Base-by-base conservation (phyloP, 192 early-diverging fungal genomes). In the Coemansia asiatica region DNA sequence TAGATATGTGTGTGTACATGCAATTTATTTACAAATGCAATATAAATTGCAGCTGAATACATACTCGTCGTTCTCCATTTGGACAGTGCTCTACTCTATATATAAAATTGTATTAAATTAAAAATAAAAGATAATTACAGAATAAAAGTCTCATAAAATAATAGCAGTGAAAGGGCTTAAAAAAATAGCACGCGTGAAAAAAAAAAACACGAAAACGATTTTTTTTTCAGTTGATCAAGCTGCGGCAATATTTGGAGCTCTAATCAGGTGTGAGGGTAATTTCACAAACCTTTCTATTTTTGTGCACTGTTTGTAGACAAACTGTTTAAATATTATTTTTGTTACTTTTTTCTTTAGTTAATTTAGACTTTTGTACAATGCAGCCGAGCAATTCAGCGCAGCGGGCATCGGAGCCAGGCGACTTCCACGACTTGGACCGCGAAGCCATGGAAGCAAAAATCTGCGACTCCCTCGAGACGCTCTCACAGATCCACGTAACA, bases 381-480 rank as follows among this genome's bases (percentile, higher is more conserved):
- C 40, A 16, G 5, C 40, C 40, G 16, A 18, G 40, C 40, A 44
- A 44, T 44, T 44, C 40, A 16, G 40, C 40, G 40, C 40, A 44
- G 40, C 40, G 40, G 35, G 1, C 33, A 18, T 21, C 25, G 35
- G 10, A 27, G 29, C 26, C 27, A 35, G 48, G 16, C 21, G 63
- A 78, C 38, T 69, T 72, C 12, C 55, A 64, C 38, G 76, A 79
- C 27, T 33, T 55, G 0, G 76, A 64, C 55, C 67, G 71, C 51
- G 53, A 67, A 28, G 64, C 51, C 16, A 70, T 79, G 61, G 76
- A 79, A 36, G 33, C 35, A 21, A 69, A 71, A 61, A 73, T 79
- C 61, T 53, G 68, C 31, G 71, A 67, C 57, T 63, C 76, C 23
- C 76, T 79, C 12, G 71, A 74, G 50, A 81, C 79, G 16, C 69